Base-by-base conservation (phyloP, 2,329 filamentous ascomycete genomes). In the Fusarium tjaetaba region DNA sequence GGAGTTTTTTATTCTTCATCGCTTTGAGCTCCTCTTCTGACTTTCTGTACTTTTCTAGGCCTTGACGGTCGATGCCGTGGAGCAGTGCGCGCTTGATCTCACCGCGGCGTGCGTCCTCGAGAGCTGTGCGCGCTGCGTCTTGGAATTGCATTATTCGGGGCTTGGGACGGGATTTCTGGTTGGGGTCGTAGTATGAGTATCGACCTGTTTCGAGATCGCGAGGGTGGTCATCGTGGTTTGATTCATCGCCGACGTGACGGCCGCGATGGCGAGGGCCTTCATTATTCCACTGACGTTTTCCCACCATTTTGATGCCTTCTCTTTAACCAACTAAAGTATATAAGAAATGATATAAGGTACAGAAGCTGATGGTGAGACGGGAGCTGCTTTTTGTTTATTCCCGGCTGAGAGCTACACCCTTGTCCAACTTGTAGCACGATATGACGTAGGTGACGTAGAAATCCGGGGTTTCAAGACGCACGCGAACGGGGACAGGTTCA, bases 141-240 rank as follows among this genome's bases (percentile, higher is more conserved):
- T 73, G 78, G 60, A 81, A 81, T 71, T 93, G 88, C 18, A 73
- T 53, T 24, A 77, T 71, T 8, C 75, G 75, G 1, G 77, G 77
- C 20, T 34, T 73, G 2, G 46, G 68, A 24, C 76, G 55, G 24
- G 42, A 60, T 14, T 61, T 22, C 4, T 70, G 32, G 11, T 28
- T 56, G 15, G 34, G 30, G 13, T 57, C 42, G 15, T 73, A 59
- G 32, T 52, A 52, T 11, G 59, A 52, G 15, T 55, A 69, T 14
- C 61, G 57, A 1, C 74, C 75, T 16, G 60, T 69, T 46, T 78
- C 76, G 10, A 78, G 71, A 48, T 78, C 77, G 26, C 71, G 73
- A 26, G 74, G 75, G 39, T 76, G 70, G 4, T 65, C 63, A 7
- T 75, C 61, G 14, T 59, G 60, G 45, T 69, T 58, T 22, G 58